Conservation (phyloP, 495 filamentous ascomycete genomes). For the Delitschia confertaspora region DNA sequence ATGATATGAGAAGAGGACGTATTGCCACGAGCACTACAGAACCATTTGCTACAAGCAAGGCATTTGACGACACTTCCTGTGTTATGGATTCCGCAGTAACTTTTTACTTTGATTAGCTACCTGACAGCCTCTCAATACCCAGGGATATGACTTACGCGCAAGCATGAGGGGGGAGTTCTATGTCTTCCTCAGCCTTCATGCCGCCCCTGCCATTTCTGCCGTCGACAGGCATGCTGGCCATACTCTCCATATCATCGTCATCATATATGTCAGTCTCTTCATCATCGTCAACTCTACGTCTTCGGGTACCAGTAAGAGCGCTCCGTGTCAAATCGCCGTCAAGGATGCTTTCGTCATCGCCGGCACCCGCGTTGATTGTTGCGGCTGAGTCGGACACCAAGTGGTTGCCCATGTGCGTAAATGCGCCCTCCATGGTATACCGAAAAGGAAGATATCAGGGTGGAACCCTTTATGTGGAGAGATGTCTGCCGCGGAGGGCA, state of each 20-base stretch:
- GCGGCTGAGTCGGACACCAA: conserved; percentile 63
- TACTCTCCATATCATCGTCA: conserved; percentile 86
- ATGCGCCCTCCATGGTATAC: conserved; percentile 69
- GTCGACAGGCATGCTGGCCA: conserved; percentile 75
- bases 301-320: conserved; percentile 50
- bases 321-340: conserved; percentile 56
- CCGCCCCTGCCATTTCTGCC: conserved; percentile 58
- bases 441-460: no score
- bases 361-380: conserved; percentile 69
- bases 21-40: conserved; percentile 95
- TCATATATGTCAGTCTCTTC: conserved; percentile 75
- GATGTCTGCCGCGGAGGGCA: no score
- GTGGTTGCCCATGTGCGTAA: conserved; percentile 78
- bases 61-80: conserved; percentile 93
- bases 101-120: conserved; percentile 30
- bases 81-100: conserved; percentile 97
- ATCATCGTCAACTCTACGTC: conserved; percentile 72
- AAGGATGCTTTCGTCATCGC: conserved; percentile 67
- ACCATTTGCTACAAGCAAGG: conserved; percentile 94
- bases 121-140: conserved; percentile 10
- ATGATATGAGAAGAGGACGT: conserved; percentile 96
- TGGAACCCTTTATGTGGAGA: no score
- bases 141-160: conserved; percentile 72
- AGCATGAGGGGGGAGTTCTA: conserved; percentile 87
- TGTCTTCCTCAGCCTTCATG: conserved; percentile 68